Percentiles rank a stretch among this genome's conserved stretches.
Evolutionary conservation across 306 rosid species (phyloP).

Genomic region (Astragalus glycyphyllos): DNA sequence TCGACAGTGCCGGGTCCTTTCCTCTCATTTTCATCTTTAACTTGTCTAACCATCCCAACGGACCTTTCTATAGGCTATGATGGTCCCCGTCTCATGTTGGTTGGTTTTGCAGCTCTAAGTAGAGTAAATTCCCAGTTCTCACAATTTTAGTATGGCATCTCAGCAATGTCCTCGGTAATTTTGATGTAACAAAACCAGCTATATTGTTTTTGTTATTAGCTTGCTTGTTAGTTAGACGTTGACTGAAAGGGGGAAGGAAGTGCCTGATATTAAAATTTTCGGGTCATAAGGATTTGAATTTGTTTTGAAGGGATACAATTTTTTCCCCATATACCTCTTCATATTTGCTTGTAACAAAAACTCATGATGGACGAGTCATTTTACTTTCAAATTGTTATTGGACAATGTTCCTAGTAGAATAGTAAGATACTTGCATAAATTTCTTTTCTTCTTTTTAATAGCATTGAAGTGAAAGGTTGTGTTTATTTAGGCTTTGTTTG

Average conservation of each 20-base stretch:
- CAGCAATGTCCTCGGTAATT: not conserved
- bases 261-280: conserved; percentile 6
- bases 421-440: not conserved
- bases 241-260: not conserved
- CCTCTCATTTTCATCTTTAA: not conserved
- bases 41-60: conserved; percentile 35
- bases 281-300: not conserved
- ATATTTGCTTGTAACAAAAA: not conserved
- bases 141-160: conserved; percentile 13
- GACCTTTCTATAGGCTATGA: conserved; percentile 29
- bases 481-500: no score
- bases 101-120: conserved; percentile 36
- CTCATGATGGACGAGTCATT: not conserved
- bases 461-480: no score
- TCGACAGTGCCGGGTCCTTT: conserved; percentile 54
- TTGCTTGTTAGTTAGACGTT: conserved; percentile 11
- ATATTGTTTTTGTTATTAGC: not conserved
- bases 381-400: not conserved
- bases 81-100: not conserved
- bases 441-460: no score
- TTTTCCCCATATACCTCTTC: not conserved
- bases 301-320: not conserved
- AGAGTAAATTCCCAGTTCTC: conserved; percentile 27
- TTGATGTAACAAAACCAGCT: conserved; percentile 33
- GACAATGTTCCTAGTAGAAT: not conserved